These are phyloP conservation scores for Beta macrorhiza DNA, from an alignment of 179 eudicot genomes.

Conservation along the genomic window DNA sequence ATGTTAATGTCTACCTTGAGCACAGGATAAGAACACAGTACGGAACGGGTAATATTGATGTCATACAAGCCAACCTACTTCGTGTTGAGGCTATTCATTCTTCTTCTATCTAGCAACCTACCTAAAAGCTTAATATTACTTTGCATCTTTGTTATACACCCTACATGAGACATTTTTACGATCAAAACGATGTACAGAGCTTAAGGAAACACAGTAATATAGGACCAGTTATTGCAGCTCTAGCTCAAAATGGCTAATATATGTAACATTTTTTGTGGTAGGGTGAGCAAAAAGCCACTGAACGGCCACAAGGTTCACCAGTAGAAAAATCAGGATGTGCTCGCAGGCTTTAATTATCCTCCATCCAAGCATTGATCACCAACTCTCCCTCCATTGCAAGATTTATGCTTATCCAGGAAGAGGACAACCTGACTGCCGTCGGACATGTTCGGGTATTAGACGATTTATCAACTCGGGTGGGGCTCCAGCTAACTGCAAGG, in stretches of 20 bases:
- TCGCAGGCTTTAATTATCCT: conserved; percentile 21
- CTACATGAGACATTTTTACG: conserved; percentile 32
- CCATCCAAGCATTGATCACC: conserved; percentile 20
- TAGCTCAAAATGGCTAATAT: conserved; percentile 20
- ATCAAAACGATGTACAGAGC: conserved; percentile 34
- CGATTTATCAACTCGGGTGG: conserved; percentile 63
- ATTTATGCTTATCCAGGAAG: conserved; percentile 38
- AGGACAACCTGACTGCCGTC: conserved; percentile 54
- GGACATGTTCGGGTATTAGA: conserved; percentile 71
- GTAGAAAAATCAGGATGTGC: conserved; percentile 21
- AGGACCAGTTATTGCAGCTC: conserved; percentile 27
- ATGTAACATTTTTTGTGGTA: conserved; percentile 36
- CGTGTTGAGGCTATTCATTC: conserved; percentile 6
- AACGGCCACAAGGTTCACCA: conserved; percentile 19
- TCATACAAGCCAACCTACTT: conserved; percentile 27
- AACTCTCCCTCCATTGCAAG: not conserved
- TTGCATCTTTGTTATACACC: conserved; percentile 26
- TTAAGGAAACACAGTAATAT: conserved; percentile 29
- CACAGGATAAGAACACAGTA: conserved; percentile 9
- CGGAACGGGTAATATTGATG: conserved; percentile 9
- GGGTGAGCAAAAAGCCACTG: conserved; percentile 27
- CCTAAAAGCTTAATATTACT: conserved; percentile 17
- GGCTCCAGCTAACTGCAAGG: conserved; percentile 38
- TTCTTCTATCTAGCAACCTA: conserved; percentile 23
- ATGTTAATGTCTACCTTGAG: not conserved